Evolutionary conservation across 2,329 filamentous ascomycete genomes (phyloP).

Genomic region (Diplodia corticola): DNA sequence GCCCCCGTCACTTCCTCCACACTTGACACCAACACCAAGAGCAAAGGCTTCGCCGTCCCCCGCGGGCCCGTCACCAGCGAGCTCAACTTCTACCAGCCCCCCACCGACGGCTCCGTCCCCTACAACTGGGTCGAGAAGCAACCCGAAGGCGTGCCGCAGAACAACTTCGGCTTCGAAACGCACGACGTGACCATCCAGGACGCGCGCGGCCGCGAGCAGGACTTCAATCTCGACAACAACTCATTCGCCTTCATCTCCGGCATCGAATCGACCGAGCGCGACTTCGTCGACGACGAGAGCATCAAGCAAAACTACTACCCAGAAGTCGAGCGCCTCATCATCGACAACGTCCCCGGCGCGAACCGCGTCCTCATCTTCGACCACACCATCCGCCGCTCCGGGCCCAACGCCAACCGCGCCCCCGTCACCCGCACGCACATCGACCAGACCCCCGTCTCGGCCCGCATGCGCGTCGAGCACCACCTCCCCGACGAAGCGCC

Average conservation of each 20-base stretch:
- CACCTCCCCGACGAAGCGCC: slow-evolving; percentile 66
- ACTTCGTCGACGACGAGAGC: slow-evolving; percentile 67
- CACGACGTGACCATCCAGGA: slow-evolving; percentile 66
- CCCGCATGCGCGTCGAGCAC: slow-evolving; percentile 64
- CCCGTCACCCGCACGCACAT: slow-evolving; percentile 78
- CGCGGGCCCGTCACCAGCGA: slow-evolving; percentile 62
- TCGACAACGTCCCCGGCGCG: slow-evolving; percentile 66
- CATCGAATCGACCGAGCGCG: slow-evolving; percentile 57
- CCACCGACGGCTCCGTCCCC: slow-evolving; percentile 59
- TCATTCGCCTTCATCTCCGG: slow-evolving; percentile 69
- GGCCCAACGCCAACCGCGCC: slow-evolving; percentile 59
- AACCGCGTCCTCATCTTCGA: slow-evolving; percentile 75
- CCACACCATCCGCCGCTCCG: slow-evolving; percentile 76
- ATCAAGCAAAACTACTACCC: slow-evolving; percentile 79
- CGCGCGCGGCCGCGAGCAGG: slow-evolving; percentile 67
- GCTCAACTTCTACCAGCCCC: slow-evolving; percentile 67
- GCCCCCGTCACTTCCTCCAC: slow-evolving; percentile 29
- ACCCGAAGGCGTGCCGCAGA: slow-evolving; percentile 60
- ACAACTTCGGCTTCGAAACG: slow-evolving; percentile 59
- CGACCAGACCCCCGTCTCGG: slow-evolving; percentile 73
- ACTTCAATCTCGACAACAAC: slow-evolving; percentile 69
- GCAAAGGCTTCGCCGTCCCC: slow-evolving; percentile 43
- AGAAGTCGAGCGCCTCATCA: slow-evolving; percentile 72
- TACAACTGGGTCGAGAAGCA: slow-evolving; percentile 68
- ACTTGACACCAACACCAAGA: slow-evolving; percentile 32